Base-by-base conservation (phyloP, 192 early-diverging fungal genomes). In the Gamsiella multidivaricata region DNA sequence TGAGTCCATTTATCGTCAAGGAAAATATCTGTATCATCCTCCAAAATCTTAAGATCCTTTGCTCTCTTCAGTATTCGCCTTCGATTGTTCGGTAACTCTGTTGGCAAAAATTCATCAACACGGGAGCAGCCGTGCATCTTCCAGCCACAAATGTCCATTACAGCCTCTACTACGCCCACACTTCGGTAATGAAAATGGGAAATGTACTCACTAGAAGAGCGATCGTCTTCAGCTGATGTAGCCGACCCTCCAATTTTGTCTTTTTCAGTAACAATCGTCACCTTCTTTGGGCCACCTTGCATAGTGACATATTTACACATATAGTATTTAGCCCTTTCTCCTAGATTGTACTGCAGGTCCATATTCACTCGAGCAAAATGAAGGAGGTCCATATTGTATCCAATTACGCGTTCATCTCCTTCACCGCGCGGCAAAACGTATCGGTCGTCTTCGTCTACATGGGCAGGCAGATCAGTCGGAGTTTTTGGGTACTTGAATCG, bases 101-200 rank as follows among this genome's bases (percentile, higher is more conserved):
- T 65, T 17, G 62, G 62, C 37, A 65, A 31, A 45, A 45, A 65
- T 31, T 51, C 37, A 33, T 52, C 49, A 10, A 18, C 31, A 26
- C 43, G 36, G 1, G 64, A 66, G 43, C 64, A 66, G 5, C 53
- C 64, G 36, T 66, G 64, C 64, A 66, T 54, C 43, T 66, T 66
- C 53, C 64, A 66, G 12, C 64, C 64, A 56, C 52, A 66, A 41
- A 56, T 66, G 43, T 66, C 64, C 64, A 66, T 66, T 41, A 66
- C 54, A 28, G 54, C 64, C 42, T 66, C 64, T 36, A 66, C 64
- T 51, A 66, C 31, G 36, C 64, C 64, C 20, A 66, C 64, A 66
- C 64, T 66, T 66, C 64, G 54, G 54, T 66, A 56, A 33, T 66
- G 64, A 52, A 56, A 66, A 66, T 66, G 64, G 29, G 42, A 0